A percentile compares a stretch with the other conserved stretches of the same genome.
These are phyloP conservation scores for Xeromyces bisporus DNA, from an alignment of 495 filamentous ascomycete species.

Conservation along the genomic window DNA sequence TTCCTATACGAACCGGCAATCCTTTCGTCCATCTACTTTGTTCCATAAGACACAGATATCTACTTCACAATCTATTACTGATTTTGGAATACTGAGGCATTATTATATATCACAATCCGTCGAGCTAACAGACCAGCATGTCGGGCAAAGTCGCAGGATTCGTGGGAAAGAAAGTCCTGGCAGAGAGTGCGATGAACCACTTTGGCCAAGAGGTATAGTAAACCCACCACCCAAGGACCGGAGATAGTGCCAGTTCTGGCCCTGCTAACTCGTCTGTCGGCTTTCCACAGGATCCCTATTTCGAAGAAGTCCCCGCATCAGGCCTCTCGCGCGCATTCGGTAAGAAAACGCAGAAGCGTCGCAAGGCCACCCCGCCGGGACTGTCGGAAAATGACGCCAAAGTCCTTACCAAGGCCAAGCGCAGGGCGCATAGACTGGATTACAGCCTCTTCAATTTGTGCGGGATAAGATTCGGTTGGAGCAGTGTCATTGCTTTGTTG, in stretches of 20 bases:
- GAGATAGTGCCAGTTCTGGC: too few species aligned
- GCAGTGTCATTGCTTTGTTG: conserved; percentile 60
- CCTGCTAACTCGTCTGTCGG: not conserved
- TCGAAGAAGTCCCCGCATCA: conserved; percentile 54
- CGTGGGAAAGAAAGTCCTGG: conserved; percentile 48
- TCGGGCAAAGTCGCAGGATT: conserved; percentile 34
- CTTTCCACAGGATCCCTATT: conserved; percentile 45
- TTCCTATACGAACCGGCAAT: too few species aligned
- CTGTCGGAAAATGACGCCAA: conserved; percentile 64
- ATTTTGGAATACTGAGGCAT: too few species aligned
- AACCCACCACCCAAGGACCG: too few species aligned
- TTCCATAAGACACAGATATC: too few species aligned
- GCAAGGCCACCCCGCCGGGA: conserved; percentile 51
- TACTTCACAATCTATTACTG: too few species aligned
- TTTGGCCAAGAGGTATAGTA: conserved; percentile 55
- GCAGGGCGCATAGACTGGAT: conserved; percentile 67
- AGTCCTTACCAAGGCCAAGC: conserved; percentile 64
- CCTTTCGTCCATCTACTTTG: too few species aligned
- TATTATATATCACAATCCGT: too few species aligned
- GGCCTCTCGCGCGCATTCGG: conserved; percentile 40
- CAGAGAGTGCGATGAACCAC: conserved; percentile 45
- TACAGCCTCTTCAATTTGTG: conserved; percentile 58
- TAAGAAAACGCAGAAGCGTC: conserved; percentile 45
- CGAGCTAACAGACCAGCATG: conserved; percentile 30
- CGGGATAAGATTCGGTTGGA: conserved; percentile 68